Conservation (phyloP, 495 filamentous ascomycete genomes). For the Friedmanniomyces simplex region DNA sequence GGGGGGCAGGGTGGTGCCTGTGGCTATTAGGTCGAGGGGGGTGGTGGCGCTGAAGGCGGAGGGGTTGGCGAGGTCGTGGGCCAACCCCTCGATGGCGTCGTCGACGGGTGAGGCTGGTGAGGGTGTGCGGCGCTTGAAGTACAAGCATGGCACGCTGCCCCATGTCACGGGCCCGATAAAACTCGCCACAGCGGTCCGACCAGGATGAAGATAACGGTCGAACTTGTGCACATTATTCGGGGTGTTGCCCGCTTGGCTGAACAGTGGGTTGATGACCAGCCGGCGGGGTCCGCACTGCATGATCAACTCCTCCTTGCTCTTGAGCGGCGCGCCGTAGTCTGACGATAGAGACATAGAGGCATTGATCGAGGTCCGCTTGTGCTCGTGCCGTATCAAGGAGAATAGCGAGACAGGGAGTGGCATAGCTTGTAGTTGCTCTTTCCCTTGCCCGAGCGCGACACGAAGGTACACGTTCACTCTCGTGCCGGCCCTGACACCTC, state of each 20-base stretch:
- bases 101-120: conserved; percentile 23
- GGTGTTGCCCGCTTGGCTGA: conserved; percentile 71
- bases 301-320: conserved; percentile 81
- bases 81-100: conserved; percentile 24
- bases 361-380: conserved; percentile 82
- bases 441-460: not conserved
- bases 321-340: conserved; percentile 59
- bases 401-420: conserved; percentile 54
- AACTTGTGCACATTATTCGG: conserved; percentile 96
- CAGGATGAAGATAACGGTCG: conserved; percentile 84
- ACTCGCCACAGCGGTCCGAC: conserved; percentile 78
- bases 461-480: conserved; percentile 71
- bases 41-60: not conserved
- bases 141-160: conserved; percentile 80
- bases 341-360: conserved; percentile 72
- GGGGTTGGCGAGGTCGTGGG: not conserved
- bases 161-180: conserved; percentile 86
- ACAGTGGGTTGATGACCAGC: conserved; percentile 78
- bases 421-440: conserved; percentile 51
- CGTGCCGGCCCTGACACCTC: conserved; percentile 73
- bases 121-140: conserved; percentile 51
- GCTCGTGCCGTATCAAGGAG: conserved; percentile 84
- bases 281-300: conserved; percentile 80
- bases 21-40: conserved; percentile 62
- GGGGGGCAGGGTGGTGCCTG: conserved; percentile 72